Conservation (phyloP, 148 eudicot genomes). For the Rhododendron ferrugineum region DNA sequence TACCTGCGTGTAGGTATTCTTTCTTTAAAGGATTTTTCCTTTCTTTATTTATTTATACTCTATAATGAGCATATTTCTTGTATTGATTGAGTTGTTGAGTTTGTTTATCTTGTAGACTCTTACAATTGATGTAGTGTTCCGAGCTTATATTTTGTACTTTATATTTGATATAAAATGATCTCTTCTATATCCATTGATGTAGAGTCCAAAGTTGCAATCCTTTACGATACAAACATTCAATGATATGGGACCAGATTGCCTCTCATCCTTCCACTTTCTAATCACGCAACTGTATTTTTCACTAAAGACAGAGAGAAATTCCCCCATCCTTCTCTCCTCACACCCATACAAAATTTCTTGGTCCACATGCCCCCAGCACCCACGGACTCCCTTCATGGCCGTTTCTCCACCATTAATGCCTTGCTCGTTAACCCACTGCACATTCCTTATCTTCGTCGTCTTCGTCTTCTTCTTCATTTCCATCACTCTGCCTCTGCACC, state of each 20-base stretch:
- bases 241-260: neutral
- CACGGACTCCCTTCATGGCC: conserved; percentile 30
- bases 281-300: neutral
- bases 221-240: neutral
- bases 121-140: too few species aligned
- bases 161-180: too few species aligned
- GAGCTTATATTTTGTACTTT: too few species aligned
- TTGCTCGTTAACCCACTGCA: neutral
- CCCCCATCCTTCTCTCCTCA: neutral
- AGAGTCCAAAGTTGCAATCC: neutral
- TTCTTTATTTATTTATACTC: too few species aligned
- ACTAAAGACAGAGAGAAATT: too few species aligned
- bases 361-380: conserved; percentile 38
- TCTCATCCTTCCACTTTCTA: neutral
- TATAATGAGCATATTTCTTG: too few species aligned
- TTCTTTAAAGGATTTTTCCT: too few species aligned
- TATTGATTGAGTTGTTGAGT: too few species aligned
- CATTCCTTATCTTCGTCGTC: neutral
- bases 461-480: neutral
- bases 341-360: conserved; percentile 42
- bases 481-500: neutral
- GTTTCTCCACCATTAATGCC: conserved; percentile 40
- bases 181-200: too few species aligned
- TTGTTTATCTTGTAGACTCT: too few species aligned
- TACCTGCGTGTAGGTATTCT: too few species aligned